phyloP scores from a whole-genome alignment of 2,329 filamentous ascomycete species.

The Aspergillus pseudoviridinutans region DNA sequence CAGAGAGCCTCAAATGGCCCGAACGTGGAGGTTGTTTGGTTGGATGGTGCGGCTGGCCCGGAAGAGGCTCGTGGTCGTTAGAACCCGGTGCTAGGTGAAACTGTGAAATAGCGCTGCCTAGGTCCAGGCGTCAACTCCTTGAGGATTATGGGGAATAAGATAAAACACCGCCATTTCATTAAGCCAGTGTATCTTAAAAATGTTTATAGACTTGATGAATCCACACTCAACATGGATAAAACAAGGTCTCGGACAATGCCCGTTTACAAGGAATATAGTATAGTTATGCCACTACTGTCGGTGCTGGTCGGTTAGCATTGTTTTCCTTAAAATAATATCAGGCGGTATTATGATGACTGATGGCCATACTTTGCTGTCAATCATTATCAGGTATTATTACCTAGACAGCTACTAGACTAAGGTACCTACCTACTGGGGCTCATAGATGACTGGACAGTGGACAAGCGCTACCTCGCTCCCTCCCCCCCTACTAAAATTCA shows the following conservation, averaged over 20 bases:
- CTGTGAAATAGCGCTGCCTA: background rate
- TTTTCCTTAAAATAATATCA: background rate
- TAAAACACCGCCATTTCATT: too few species aligned
- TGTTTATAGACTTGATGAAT: background rate
- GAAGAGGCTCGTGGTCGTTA: constrained; percentile 14
- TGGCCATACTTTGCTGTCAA: background rate
- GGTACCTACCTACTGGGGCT: too few species aligned
- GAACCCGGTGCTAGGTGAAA: background rate
- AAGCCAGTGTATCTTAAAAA: too few species aligned
- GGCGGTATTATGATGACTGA: background rate
- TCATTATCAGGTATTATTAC: background rate
- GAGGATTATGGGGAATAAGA: background rate
- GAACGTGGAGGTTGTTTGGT: constrained; percentile 9
- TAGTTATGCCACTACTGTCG: background rate
- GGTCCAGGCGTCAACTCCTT: background rate
- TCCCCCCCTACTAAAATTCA: background rate
- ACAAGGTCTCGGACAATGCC: background rate
- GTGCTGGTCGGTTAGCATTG: background rate
- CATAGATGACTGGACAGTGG: background rate
- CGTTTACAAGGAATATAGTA: background rate
- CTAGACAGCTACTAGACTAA: too few species aligned
- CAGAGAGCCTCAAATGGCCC: constrained; percentile 18
- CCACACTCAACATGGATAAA: background rate
- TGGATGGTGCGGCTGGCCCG: constrained; percentile 9
- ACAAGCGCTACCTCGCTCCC: background rate